These are phyloP conservation scores for Limonomyces culmigenus DNA, from an alignment of 1,284 basidiomycete species.

Conservation along the genomic window DNA sequence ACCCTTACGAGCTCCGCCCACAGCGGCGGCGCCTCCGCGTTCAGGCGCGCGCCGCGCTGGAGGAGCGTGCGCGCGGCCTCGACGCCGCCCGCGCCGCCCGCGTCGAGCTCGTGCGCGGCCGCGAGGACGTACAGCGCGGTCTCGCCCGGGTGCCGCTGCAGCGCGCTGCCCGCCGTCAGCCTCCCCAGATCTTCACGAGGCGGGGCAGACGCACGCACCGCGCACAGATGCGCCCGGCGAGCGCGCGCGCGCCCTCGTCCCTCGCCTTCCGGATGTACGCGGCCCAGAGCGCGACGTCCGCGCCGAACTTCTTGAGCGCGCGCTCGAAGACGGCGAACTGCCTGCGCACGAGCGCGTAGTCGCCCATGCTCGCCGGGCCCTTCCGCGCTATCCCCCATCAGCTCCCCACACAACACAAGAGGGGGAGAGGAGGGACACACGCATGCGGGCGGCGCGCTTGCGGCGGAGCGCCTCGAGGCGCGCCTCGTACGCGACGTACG, in stretches of 20 bases:
- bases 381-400: constrained; percentile 5
- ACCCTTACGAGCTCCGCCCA: constrained; percentile 86
- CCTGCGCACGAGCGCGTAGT: constrained; percentile 66
- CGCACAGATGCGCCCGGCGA: constrained; percentile 66
- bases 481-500: constrained; percentile 89
- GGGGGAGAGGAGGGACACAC: constrained; percentile 33
- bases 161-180: constrained; percentile 32
- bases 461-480: constrained; percentile 66
- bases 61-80: constrained; percentile 74
- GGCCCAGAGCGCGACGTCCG: constrained; percentile 75
- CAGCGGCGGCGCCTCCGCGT: constrained; percentile 51
- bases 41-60: constrained; percentile 73
- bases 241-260: constrained; percentile 61
- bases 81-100: constrained; percentile 61
- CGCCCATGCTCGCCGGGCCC: constrained; percentile 36
- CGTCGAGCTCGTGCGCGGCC: constrained; percentile 72
- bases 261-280: constrained; percentile 80
- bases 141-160: constrained; percentile 74
- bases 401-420: constrained; percentile 1
- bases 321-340: constrained; percentile 87
- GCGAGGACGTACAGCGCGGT: constrained; percentile 75
- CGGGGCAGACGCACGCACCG: constrained; percentile 25
- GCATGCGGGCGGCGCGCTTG: constrained; percentile 56
- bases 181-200: too few species aligned
- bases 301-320: constrained; percentile 78